A percentile compares a stretch with the other conserved stretches of the same genome.
Evolutionary conservation across 768 basidiomycete genomes (phyloP).

Genomic region (Chalciporus sphaerocephalus): DNA sequence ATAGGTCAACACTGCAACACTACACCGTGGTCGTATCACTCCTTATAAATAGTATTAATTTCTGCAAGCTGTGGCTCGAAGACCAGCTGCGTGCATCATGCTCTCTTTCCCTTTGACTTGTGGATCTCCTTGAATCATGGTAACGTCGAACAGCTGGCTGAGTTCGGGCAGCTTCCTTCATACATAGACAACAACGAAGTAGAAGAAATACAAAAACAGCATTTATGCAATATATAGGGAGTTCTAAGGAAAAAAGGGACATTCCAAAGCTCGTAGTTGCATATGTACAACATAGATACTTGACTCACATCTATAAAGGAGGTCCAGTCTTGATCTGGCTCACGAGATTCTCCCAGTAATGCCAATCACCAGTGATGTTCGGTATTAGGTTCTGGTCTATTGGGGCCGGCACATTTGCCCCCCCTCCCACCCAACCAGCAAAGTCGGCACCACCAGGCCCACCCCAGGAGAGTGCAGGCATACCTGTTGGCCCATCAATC

Average conservation of each 20-base stretch:
- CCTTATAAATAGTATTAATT: too few relatives aligned
- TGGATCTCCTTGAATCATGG: too few relatives aligned
- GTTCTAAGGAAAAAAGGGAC: conserved; percentile 1
- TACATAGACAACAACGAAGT: too few relatives aligned
- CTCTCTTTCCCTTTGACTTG: too few relatives aligned
- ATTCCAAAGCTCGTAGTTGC: conserved; percentile 6
- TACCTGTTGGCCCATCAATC: conserved; percentile 46
- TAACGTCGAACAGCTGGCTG: too few relatives aligned
- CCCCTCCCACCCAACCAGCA: conserved; percentile 51
- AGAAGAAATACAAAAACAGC: conserved; percentile 8
- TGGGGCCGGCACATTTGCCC: conserved; percentile 34
- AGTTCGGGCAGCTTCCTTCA: too few relatives aligned
- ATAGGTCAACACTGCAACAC: too few relatives aligned
- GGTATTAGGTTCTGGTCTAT: conserved; percentile 44
- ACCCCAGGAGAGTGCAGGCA: conserved; percentile 53
- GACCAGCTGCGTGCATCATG: too few relatives aligned
- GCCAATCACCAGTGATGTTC: conserved; percentile 66
- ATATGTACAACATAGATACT: conserved; percentile 1
- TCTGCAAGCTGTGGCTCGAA: too few relatives aligned
- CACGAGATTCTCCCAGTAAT: conserved; percentile 79
- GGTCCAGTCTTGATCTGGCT: conserved; percentile 44
- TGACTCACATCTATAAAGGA: conserved; percentile 23
- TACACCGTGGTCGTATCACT: too few relatives aligned
- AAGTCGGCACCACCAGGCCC: conserved; percentile 55
- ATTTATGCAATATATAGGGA: conserved; percentile 8